phyloP scores from a whole-genome alignment of 768 basidiomycete genomes.

The Agrocybe pediades region DNA sequence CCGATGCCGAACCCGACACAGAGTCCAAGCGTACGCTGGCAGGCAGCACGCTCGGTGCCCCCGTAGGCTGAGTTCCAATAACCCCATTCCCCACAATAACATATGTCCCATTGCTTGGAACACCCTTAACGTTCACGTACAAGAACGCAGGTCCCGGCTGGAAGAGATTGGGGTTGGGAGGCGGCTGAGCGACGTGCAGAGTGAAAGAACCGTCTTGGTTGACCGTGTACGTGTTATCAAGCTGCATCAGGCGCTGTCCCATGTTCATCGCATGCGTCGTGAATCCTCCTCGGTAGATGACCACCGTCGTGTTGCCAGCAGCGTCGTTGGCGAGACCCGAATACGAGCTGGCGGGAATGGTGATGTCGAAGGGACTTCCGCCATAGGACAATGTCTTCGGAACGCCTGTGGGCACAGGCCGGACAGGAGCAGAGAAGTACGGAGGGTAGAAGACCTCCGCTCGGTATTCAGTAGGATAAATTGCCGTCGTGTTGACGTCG shows the following conservation, averaged over 20 bases:
- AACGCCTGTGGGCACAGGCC: constrained; percentile 70
- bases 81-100: constrained; percentile 80
- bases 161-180: constrained; percentile 84
- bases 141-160: constrained; percentile 87
- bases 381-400: constrained; percentile 85
- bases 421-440: constrained; percentile 72
- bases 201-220: constrained; percentile 75
- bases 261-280: constrained; percentile 88
- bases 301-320: constrained; percentile 74
- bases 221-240: constrained; percentile 85
- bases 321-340: constrained; percentile 67
- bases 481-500: constrained; percentile 66
- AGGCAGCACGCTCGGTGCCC: constrained; percentile 47
- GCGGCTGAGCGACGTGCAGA: constrained; percentile 80
- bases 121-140: constrained; percentile 81
- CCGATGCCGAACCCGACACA: background rate
- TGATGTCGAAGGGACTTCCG: constrained; percentile 77
- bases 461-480: constrained; percentile 77
- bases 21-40: constrained; percentile 42
- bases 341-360: constrained; percentile 66
- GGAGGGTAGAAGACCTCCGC: constrained; percentile 91
- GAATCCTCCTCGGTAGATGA: constrained; percentile 82
- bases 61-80: constrained; percentile 69
- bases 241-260: constrained; percentile 80
- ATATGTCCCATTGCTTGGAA: constrained; percentile 78